A percentile compares a stretch with the other conserved stretches of the same genome.
These are phyloP conservation scores for Hypoxylon cercidicola DNA, from an alignment of 495 filamentous ascomycete species.

Conservation along the genomic window DNA sequence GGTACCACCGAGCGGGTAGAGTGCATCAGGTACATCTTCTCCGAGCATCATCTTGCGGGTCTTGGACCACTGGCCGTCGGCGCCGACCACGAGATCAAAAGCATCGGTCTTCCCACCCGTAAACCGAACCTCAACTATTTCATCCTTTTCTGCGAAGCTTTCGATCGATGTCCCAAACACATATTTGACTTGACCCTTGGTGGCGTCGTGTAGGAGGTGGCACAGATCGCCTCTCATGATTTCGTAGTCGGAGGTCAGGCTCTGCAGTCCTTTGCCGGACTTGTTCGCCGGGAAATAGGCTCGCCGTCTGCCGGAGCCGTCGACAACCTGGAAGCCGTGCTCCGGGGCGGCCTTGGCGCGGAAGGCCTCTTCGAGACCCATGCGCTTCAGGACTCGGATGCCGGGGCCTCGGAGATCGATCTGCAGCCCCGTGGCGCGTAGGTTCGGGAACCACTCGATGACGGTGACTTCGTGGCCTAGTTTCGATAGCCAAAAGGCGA, in stretches of 20 bases:
- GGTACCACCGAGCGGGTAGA: slow-evolving; percentile 42
- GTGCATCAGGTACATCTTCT: slow-evolving; percentile 35
- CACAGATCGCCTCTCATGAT: slow-evolving; percentile 64
- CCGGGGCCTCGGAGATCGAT: slow-evolving; percentile 62
- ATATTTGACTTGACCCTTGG: slow-evolving; percentile 52
- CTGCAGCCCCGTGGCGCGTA: slow-evolving; percentile 61
- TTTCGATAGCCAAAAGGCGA: slow-evolving; percentile 65
- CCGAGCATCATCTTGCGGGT: slow-evolving; percentile 56
- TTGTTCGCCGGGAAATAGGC: slow-evolving; percentile 53
- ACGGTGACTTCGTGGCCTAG: slow-evolving; percentile 62
- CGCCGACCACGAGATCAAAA: slow-evolving; percentile 62
- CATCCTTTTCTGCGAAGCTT: slow-evolving; percentile 40
- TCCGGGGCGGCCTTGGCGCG: slow-evolving; percentile 50
- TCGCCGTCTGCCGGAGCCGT: slow-evolving; percentile 49
- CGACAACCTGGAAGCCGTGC: slow-evolving; percentile 57
- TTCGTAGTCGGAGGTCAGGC: slow-evolving; percentile 63
- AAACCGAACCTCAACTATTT: slow-evolving; percentile 52
- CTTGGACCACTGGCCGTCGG: slow-evolving; percentile 59
- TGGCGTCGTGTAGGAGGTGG: slow-evolving; percentile 55
- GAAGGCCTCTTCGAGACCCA: slow-evolving; percentile 60
- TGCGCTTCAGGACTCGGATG: slow-evolving; percentile 61
- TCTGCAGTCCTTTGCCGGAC: slow-evolving; percentile 55
- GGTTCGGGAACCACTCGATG: slow-evolving; percentile 58
- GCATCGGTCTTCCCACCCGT: slow-evolving; percentile 43
- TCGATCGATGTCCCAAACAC: slow-evolving; percentile 53